Conservation (phyloP, 1,284 basidiomycete genomes). For the Malassezia vespertilionis region DNA sequence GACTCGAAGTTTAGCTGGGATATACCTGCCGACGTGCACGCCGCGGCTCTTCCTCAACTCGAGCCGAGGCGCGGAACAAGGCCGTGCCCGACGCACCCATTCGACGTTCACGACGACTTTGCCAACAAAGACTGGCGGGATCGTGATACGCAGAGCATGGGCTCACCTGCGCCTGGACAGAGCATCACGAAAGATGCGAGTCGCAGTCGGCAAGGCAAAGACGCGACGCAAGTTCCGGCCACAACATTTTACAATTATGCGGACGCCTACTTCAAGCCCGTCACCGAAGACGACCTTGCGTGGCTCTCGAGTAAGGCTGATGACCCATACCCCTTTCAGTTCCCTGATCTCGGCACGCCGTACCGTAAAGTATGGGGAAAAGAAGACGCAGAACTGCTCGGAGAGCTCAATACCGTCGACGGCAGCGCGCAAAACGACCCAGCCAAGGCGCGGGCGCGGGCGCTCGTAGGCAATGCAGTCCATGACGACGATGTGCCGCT, state of each 20-base stretch:
- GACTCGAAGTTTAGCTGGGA: constrained; percentile 17
- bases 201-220: constrained; percentile 14
- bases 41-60: constrained; percentile 23
- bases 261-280: constrained; percentile 44
- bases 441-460: constrained; percentile 15
- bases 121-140: constrained; percentile 40
- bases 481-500: not conserved
- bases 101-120: constrained; percentile 40
- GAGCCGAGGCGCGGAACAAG: constrained; percentile 22
- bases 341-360: constrained; percentile 76
- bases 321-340: constrained; percentile 69
- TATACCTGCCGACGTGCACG: not conserved
- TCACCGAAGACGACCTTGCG: constrained; percentile 46
- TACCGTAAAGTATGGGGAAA: constrained; percentile 83
- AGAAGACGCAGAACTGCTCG: constrained; percentile 55
- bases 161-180: not conserved
- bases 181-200: not conserved
- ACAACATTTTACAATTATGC: constrained; percentile 40
- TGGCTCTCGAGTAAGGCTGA: constrained; percentile 53
- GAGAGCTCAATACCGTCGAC: constrained; percentile 1
- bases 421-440: constrained; percentile 17
- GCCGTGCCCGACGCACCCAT: constrained; percentile 33
- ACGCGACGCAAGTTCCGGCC: constrained; percentile 39
- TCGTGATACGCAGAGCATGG: constrained; percentile 20
- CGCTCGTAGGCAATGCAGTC: too few relatives aligned